Conservation (phyloP, 805 yeast genomes). For the Candida morakotiae region DNA sequence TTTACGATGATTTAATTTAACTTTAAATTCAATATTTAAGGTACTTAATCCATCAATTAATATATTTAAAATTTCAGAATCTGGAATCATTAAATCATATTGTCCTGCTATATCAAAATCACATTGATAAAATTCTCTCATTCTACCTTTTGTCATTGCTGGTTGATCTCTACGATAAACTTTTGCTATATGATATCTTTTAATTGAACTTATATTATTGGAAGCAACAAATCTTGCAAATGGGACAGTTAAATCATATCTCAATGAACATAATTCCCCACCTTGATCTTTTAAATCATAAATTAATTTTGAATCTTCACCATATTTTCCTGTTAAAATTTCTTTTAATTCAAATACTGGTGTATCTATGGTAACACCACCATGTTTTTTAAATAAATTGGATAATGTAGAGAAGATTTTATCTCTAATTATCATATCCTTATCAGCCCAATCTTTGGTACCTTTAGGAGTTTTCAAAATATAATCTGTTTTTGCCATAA, state of each 20-base stretch:
- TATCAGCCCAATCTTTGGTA: conserved; percentile 96
- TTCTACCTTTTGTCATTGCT: conserved; percentile 99
- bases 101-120: conserved; percentile 95
- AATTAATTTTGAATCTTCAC: conserved; percentile 96
- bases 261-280: conserved; percentile 91
- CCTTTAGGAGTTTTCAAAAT: conserved; percentile 95
- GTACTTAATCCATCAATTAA: conserved; percentile 80
- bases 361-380: conserved; percentile 97
- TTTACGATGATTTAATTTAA: conserved; percentile 93
- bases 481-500: conserved; percentile 48
- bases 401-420: conserved; percentile 76
- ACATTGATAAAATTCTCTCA: conserved; percentile 99
- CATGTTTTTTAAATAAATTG: conserved; percentile 83
- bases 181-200: conserved; percentile 95
- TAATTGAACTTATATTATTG: conserved; percentile 85
- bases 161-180: conserved; percentile 99
- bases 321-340: conserved; percentile 94
- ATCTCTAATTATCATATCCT: conserved; percentile 93
- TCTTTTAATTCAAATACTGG: conserved; percentile 97
- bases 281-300: conserved; percentile 98
- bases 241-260: conserved; percentile 97
- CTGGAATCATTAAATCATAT: conserved; percentile 94
- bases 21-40: conserved; percentile 88
- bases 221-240: conserved; percentile 96
- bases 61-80: conserved; percentile 80